Conservation (phyloP, 2,329 filamentous ascomycete species). For the Diaporthe citriasiana region DNA sequence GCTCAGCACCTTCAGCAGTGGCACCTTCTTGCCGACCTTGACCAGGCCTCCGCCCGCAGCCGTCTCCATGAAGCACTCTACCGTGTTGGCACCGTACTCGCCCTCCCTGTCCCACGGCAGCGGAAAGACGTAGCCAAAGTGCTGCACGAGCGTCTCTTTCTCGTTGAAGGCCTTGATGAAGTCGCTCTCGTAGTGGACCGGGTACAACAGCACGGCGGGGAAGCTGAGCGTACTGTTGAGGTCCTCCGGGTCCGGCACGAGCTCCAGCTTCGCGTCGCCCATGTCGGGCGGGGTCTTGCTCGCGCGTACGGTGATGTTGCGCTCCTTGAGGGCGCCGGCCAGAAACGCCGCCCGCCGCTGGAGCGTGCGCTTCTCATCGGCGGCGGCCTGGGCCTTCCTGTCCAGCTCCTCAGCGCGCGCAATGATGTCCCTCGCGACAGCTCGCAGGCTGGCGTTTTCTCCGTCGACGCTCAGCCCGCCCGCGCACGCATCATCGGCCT, state of each 20-base stretch:
- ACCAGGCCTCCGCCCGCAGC: constrained; percentile 81
- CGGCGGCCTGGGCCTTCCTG: constrained; percentile 56
- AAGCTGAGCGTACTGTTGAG: constrained; percentile 80
- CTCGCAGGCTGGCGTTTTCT: constrained; percentile 75
- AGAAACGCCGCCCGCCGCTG: constrained; percentile 73
- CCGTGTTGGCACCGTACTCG: constrained; percentile 74
- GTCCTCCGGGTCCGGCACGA: constrained; percentile 81
- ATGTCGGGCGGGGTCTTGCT: constrained; percentile 85
- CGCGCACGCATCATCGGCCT: constrained; percentile 84
- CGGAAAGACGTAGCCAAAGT: constrained; percentile 88
- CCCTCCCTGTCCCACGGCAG: constrained; percentile 84
- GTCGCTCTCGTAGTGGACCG: constrained; percentile 84
- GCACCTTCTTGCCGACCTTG: constrained; percentile 89
- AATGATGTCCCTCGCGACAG: constrained; percentile 74
- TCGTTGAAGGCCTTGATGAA: constrained; percentile 92
- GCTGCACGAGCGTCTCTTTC: constrained; percentile 79
- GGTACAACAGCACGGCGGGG: constrained; percentile 88
- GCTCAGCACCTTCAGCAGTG: constrained; percentile 79
- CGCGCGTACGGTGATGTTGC: constrained; percentile 77
- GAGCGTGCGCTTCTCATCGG: constrained; percentile 64
- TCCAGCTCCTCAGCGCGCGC: constrained; percentile 64
- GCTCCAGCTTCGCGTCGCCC: constrained; percentile 82
- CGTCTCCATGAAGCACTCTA: constrained; percentile 95
- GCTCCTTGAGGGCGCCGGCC: constrained; percentile 73
- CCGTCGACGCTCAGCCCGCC: constrained; percentile 81